phyloP scores from a whole-genome alignment of 1,284 basidiomycete species.

The Amylostereum chailletii region DNA sequence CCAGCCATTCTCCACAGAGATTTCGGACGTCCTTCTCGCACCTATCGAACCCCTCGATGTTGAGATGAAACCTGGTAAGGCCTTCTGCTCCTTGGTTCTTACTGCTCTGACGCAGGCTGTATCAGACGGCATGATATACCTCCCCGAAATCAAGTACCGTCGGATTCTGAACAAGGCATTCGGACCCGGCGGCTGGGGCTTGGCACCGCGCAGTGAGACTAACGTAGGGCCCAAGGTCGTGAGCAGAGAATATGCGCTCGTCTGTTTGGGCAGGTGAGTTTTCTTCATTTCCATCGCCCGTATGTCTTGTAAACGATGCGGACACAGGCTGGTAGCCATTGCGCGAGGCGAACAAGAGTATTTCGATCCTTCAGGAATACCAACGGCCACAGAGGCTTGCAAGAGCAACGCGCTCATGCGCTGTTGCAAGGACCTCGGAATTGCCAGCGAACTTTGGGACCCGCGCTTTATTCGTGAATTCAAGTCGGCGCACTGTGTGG shows the following conservation, averaged over 20 bases:
- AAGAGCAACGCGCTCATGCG: constrained; percentile 98
- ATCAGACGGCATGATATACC: constrained; percentile 87
- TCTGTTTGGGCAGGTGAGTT: constrained; percentile 82
- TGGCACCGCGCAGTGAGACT: constrained; percentile 89
- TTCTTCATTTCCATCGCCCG: neutral
- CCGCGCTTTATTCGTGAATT: constrained; percentile 93
- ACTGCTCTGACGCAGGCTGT: neutral
- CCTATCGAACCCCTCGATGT: constrained; percentile 76
- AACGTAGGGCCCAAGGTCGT: constrained; percentile 87
- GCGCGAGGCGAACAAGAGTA: constrained; percentile 97
- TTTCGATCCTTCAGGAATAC: constrained; percentile 85
- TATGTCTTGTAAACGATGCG: neutral
- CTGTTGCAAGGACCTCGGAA: constrained; percentile 94
- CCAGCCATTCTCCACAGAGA: constrained; percentile 74
- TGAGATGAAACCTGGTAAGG: constrained; percentile 88
- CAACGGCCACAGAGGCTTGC: constrained; percentile 92
- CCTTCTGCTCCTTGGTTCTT: neutral
- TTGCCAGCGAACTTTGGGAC: constrained; percentile 97
- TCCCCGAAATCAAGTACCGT: constrained; percentile 98
- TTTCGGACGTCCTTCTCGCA: constrained; percentile 65
- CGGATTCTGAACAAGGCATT: constrained; percentile 91
- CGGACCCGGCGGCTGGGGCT: constrained; percentile 95
- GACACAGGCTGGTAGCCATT: constrained; percentile 74
- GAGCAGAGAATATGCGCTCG: constrained; percentile 89
- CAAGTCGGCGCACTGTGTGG: constrained; percentile 78